Evolutionary conservation across 139 green algal species (phyloP).

Genomic region (Tetraselmis chui): DNA sequence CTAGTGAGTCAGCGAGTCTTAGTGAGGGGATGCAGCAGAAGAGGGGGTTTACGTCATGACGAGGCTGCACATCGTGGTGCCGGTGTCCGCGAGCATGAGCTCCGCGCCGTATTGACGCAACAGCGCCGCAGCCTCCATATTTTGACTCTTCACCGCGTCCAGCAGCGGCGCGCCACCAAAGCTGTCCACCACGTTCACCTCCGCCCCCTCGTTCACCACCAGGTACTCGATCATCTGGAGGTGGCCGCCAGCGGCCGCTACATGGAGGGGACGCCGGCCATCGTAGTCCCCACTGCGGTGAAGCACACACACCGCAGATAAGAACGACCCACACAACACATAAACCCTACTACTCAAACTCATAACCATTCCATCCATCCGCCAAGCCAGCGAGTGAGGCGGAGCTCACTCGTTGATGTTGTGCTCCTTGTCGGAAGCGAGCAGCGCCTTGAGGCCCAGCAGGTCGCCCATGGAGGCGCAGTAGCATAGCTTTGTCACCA

Average conservation of each 20-base stretch:
- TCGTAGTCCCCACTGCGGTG: conserved; percentile 1
- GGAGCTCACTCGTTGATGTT: not conserved
- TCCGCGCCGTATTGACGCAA: not conserved
- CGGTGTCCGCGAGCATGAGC: not conserved
- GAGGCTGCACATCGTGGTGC: not conserved
- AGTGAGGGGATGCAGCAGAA: not conserved
- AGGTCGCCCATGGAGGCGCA: not conserved
- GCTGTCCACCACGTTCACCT: not conserved
- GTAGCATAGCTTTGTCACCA: not conserved
- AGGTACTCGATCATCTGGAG: not conserved
- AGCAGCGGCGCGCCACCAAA: not conserved
- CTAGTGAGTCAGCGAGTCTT: not conserved
- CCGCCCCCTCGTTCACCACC: not conserved
- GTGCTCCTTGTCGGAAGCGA: not conserved
- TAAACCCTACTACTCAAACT: too few relatives aligned
- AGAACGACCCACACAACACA: too few relatives aligned
- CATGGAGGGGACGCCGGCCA: not conserved
- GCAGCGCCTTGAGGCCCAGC: not conserved
- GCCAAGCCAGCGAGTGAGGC: too few relatives aligned
- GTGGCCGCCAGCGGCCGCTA: not conserved
- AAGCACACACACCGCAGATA: too few relatives aligned
- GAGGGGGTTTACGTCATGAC: not conserved
- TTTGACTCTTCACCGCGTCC: not conserved
- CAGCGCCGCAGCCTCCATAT: not conserved
- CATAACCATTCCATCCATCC: too few relatives aligned